Percentiles rank a stretch among this genome's conserved stretches.
phyloP scores from a whole-genome alignment of 2,329 filamentous ascomycete genomes.

The Paecilomyces formosus region DNA sequence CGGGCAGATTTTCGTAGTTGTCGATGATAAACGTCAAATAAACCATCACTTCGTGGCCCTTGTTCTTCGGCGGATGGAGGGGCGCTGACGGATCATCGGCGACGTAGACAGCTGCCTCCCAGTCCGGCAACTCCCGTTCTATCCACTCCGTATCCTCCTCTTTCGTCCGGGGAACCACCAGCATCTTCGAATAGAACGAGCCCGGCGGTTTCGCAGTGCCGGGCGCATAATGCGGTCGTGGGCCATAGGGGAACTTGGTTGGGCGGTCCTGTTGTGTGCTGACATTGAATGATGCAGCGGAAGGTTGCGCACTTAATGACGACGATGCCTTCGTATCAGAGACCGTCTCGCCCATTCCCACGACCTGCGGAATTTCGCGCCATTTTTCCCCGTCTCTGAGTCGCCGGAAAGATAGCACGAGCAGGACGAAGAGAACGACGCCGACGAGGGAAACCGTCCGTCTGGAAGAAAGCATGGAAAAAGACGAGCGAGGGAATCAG shows the following conservation, averaged over 20 bases:
- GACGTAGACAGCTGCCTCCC: constrained; percentile 43
- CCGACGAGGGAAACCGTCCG: constrained; percentile 24
- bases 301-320: not conserved
- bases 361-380: constrained; percentile 24
- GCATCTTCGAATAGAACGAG: constrained; percentile 44
- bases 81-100: constrained; percentile 45
- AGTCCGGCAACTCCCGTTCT: constrained; percentile 42
- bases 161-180: constrained; percentile 49
- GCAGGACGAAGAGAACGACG: constrained; percentile 22
- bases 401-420: constrained; percentile 17
- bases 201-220: constrained; percentile 37
- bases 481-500: not conserved
- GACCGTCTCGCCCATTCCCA: constrained; percentile 30
- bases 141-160: constrained; percentile 50
- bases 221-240: constrained; percentile 23
- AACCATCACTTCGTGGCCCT: constrained; percentile 56
- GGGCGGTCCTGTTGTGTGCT: not conserved
- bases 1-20: constrained; percentile 52
- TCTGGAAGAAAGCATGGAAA: constrained; percentile 25
- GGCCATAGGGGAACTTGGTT: constrained; percentile 4
- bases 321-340: constrained; percentile 1
- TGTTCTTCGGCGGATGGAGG: constrained; percentile 49
- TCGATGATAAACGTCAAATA: constrained; percentile 59
- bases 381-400: constrained; percentile 23
- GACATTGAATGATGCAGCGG: not conserved